These are phyloP conservation scores for Penicillium sp. DNA, from an alignment of 2,329 filamentous ascomycete species.

Conservation along the genomic window DNA sequence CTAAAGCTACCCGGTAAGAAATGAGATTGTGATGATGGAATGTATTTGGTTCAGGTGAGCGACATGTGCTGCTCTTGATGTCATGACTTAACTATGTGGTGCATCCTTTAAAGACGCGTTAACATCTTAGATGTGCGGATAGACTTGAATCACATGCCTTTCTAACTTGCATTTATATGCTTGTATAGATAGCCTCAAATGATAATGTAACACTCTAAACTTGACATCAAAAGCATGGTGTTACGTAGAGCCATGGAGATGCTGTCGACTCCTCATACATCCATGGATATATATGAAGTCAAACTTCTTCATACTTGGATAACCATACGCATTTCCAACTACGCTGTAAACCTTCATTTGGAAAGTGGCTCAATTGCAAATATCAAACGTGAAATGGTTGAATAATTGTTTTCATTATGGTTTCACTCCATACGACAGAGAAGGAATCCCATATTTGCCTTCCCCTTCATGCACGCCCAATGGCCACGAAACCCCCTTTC, in stretches of 20 bases:
- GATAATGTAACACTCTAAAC: neutral
- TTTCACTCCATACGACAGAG: conserved; percentile 23
- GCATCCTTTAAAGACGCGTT: neutral
- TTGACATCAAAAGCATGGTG: neutral
- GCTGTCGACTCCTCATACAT: neutral
- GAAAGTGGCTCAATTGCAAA: conserved; percentile 2
- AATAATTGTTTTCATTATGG: conserved; percentile 32
- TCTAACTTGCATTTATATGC: neutral
- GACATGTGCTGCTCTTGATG: conserved; percentile 7
- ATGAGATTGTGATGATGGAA: conserved; percentile 38
- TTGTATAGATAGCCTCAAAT: neutral
- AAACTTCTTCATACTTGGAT: neutral
- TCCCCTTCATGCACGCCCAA: conserved; percentile 26
- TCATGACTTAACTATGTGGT: neutral
- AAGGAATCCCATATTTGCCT: conserved; percentile 30
- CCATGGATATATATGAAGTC: neutral
- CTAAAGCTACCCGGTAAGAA: conserved; percentile 71
- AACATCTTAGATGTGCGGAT: neutral
- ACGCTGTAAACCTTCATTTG: neutral
- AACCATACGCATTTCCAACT: neutral
- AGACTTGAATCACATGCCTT: neutral
- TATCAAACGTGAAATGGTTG: conserved; percentile 14
- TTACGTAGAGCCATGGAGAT: too few species aligned
- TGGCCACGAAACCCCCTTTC: conserved; percentile 26
- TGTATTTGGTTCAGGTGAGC: neutral